phyloP scores from a whole-genome alignment of 2,329 filamentous ascomycete genomes.

The Aureobasidium zeae region DNA sequence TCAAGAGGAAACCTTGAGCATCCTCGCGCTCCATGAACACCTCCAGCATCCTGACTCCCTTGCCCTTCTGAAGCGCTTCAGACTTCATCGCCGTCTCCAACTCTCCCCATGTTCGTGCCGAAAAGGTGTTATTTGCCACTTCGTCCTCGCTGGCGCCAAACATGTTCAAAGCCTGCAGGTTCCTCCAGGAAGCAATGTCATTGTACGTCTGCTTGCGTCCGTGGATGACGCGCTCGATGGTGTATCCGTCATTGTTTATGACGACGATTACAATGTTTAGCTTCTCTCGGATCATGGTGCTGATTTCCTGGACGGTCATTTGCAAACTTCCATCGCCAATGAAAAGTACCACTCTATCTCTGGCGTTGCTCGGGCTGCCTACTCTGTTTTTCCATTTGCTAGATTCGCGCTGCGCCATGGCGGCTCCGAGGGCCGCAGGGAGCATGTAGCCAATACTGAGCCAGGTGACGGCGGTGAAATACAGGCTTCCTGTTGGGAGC shows the following conservation, averaged over 20 bases:
- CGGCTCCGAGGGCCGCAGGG: conserved; percentile 57
- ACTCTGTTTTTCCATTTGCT: conserved; percentile 11
- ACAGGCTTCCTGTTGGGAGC: conserved; percentile 64
- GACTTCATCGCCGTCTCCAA: conserved; percentile 19
- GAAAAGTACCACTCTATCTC: conserved; percentile 4
- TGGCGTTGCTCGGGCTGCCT: neutral
- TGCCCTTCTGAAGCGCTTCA: conserved; percentile 39
- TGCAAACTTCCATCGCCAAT: conserved; percentile 52
- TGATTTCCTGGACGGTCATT: conserved; percentile 73
- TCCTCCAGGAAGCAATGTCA: conserved; percentile 27
- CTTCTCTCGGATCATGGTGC: conserved; percentile 68
- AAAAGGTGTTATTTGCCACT: conserved; percentile 14
- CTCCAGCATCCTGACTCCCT: conserved; percentile 54
- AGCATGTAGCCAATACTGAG: conserved; percentile 58
- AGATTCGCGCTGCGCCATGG: conserved; percentile 52
- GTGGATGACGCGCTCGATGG: conserved; percentile 82
- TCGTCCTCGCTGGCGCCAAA: conserved; percentile 17
- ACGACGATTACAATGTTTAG: conserved; percentile 75
- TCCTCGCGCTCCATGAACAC: conserved; percentile 72
- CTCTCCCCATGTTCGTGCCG: conserved; percentile 19
- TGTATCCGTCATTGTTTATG: conserved; percentile 82
- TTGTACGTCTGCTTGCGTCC: conserved; percentile 49
- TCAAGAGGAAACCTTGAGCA: conserved; percentile 34
- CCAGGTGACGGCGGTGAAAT: conserved; percentile 71
- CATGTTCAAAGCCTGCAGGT: conserved; percentile 13